Evolutionary conservation across 306 rosid species (phyloP).

Genomic region (Acmispon strigosus): DNA sequence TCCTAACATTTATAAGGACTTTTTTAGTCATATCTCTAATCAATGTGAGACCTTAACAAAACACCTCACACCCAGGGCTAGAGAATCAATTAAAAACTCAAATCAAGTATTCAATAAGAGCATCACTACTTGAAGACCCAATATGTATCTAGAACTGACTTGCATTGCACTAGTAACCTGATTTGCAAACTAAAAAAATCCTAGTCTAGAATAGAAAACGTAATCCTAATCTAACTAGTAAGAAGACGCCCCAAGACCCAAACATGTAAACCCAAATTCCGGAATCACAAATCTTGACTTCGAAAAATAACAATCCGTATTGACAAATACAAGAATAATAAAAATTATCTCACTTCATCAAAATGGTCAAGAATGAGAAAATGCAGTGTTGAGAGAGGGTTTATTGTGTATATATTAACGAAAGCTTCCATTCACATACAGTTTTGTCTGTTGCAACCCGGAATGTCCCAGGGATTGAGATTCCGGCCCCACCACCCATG

Average conservation of each 20-base stretch:
- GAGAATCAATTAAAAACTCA: no score
- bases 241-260: not conserved
- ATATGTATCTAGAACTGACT: not conserved
- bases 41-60: no score
- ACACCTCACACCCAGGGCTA: no score
- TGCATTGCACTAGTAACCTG: not conserved
- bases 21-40: no score
- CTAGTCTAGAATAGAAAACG: not conserved
- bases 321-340: not conserved
- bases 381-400: not conserved
- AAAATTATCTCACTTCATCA: not conserved
- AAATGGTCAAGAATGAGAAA: not conserved
- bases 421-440: constrained; percentile 37
- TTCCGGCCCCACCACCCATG: constrained; percentile 98
- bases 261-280: not conserved
- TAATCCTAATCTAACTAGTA: not conserved
- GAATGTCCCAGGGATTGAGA: constrained; percentile 86
- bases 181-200: not conserved
- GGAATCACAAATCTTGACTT: not conserved
- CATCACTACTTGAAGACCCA: not conserved
- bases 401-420: not conserved
- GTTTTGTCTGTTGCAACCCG: constrained; percentile 85
- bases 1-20: no score
- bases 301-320: not conserved
- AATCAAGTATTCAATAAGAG: not conserved